These are phyloP conservation scores for Colletotrichum australisinense DNA, from an alignment of 2,329 filamentous ascomycete genomes.

Conservation along the genomic window DNA sequence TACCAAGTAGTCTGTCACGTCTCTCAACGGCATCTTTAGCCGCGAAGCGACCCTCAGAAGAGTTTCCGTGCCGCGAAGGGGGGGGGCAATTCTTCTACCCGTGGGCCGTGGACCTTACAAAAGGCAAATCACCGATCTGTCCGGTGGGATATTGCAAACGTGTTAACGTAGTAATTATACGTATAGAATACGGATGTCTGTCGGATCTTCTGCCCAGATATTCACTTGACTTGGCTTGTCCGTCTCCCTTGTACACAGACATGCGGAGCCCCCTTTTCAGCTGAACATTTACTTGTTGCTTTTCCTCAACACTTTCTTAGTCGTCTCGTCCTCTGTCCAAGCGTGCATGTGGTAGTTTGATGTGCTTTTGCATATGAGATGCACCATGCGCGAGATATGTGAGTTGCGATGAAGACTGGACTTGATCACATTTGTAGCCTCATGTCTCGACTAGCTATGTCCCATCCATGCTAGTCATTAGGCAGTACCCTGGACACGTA, in stretches of 20 bases:
- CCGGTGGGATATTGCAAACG: background rate
- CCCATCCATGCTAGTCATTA: background rate
- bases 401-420: slow-evolving; percentile 1
- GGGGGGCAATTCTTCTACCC: background rate
- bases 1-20: background rate
- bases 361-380: slow-evolving; percentile 14
- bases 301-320: slow-evolving; percentile 24
- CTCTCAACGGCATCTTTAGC: slow-evolving; percentile 1
- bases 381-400: background rate
- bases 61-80: background rate
- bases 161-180: too few species aligned
- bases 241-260: background rate
- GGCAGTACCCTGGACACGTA: background rate
- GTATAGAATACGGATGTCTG: background rate
- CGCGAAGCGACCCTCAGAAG: background rate
- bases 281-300: slow-evolving; percentile 8
- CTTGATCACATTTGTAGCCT: background rate
- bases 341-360: slow-evolving; percentile 23
- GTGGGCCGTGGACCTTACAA: too few species aligned
- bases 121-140: background rate
- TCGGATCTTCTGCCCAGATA: background rate
- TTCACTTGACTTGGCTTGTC: background rate
- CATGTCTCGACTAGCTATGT: background rate
- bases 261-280: background rate
- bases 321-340: slow-evolving; percentile 13